These are phyloP conservation scores for Aureobasidium sp. DNA, from an alignment of 2,329 filamentous ascomycete genomes.

Conservation along the genomic window DNA sequence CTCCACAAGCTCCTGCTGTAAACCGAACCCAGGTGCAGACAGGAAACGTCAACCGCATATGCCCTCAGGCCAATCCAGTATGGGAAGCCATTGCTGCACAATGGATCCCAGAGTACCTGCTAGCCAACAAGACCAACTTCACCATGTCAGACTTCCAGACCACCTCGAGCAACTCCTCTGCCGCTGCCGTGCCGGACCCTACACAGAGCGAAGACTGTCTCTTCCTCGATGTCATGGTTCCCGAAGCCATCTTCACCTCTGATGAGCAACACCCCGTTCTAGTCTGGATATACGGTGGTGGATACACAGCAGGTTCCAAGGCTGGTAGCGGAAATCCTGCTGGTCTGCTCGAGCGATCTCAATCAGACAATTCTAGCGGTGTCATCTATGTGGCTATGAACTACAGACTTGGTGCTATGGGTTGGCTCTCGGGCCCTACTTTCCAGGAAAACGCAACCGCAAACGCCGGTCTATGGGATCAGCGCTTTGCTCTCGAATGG, in stretches of 20 bases:
- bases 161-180: constrained; percentile 8
- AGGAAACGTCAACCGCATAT: constrained; percentile 36
- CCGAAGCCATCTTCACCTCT: constrained; percentile 28
- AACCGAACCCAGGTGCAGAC: constrained; percentile 40
- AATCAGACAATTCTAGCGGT: constrained; percentile 30
- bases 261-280: constrained; percentile 30
- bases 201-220: constrained; percentile 33
- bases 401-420: constrained; percentile 43
- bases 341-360: constrained; percentile 36
- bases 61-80: constrained; percentile 37
- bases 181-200: constrained; percentile 18
- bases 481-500: constrained; percentile 51
- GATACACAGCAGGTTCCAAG: constrained; percentile 36
- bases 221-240: constrained; percentile 33
- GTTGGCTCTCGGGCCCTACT: constrained; percentile 39
- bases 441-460: constrained; percentile 36
- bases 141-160: constrained; percentile 17
- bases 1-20: constrained; percentile 34
- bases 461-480: constrained; percentile 46
- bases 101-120: constrained; percentile 29
- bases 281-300: constrained; percentile 44
- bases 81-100: constrained; percentile 33
- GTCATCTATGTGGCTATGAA: constrained; percentile 43
- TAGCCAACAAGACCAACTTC: constrained; percentile 19
- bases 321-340: constrained; percentile 28